Percentiles rank a stretch among this genome's conserved stretches.
These are phyloP conservation scores for Aspergillus quadrilineatus DNA, from an alignment of 2,329 filamentous ascomycete species.

Conservation along the genomic window DNA sequence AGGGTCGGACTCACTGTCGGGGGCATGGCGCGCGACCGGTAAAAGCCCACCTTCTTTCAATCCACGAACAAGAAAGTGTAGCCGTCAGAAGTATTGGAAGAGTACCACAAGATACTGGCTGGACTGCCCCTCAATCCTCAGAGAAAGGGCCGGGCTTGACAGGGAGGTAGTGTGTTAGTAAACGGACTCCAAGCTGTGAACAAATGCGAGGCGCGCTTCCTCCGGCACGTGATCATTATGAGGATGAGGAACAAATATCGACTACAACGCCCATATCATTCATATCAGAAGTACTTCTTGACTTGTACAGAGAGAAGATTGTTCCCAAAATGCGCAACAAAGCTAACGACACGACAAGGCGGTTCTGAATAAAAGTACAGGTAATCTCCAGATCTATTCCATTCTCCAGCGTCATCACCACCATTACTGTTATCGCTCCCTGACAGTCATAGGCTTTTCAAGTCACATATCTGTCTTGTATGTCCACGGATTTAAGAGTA, in stretches of 20 bases:
- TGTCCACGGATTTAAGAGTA: not conserved
- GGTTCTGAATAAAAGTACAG: conserved; percentile 24
- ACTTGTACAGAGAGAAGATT: conserved; percentile 10
- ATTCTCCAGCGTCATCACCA: conserved; percentile 9
- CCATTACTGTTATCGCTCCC: not conserved
- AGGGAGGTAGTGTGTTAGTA: not conserved
- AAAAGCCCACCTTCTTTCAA: conserved; percentile 6
- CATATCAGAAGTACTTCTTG: not conserved
- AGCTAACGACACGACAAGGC: conserved; percentile 20
- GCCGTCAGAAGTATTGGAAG: not conserved
- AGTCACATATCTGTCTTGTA: not conserved
- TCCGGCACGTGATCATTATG: conserved; percentile 17
- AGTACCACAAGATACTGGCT: not conserved
- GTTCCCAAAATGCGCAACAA: conserved; percentile 7
- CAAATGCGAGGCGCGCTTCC: conserved; percentile 1
- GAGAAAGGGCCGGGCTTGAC: not conserved
- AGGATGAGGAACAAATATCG: not conserved
- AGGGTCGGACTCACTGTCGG: conserved; percentile 33
- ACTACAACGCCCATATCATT: not conserved
- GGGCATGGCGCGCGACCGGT: conserved; percentile 29
- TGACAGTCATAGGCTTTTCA: not conserved
- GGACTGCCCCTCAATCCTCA: not conserved
- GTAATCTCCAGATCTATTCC: conserved; percentile 15
- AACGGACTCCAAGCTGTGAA: not conserved
- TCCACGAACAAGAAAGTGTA: conserved; percentile 3